Percentiles rank a stretch among this genome's conserved stretches.
Evolutionary conservation across 768 basidiomycete species (phyloP).

Genomic region (Lentinula boryana): DNA sequence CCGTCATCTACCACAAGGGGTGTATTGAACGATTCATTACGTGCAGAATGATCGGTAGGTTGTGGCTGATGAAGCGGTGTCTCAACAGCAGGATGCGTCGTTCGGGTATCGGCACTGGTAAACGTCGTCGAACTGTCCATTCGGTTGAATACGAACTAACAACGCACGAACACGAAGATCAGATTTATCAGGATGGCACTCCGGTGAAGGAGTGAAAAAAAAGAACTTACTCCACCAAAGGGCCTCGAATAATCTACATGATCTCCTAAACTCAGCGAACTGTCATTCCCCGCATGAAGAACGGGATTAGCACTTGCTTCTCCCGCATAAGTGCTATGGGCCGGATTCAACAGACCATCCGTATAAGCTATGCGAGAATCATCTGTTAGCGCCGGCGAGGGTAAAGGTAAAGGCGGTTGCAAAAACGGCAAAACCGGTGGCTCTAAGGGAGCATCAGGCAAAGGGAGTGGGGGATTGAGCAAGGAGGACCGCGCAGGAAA

Average conservation of each 20-base stretch:
- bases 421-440: not conserved
- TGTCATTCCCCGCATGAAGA: not conserved
- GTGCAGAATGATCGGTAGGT: not conserved
- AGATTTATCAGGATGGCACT: not conserved
- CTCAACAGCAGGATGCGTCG: not conserved
- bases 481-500: not conserved
- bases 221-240: slow-evolving; percentile 3
- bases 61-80: not conserved
- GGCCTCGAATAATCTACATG: slow-evolving; percentile 6
- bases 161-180: not conserved
- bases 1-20: not conserved
- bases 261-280: slow-evolving; percentile 2
- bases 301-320: not conserved
- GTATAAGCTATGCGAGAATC: not conserved
- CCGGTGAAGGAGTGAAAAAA: not conserved
- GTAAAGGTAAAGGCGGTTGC: not conserved
- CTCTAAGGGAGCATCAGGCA: not conserved
- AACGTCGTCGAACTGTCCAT: slow-evolving; percentile 3
- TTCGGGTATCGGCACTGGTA: not conserved
- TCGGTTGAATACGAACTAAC: slow-evolving; percentile 4
- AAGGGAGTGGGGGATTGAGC: not conserved
- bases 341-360: slow-evolving; percentile 1
- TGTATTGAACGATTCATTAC: not conserved
- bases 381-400: not conserved
- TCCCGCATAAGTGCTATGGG: not conserved